Conservation (phyloP, 1,284 basidiomycete genomes). For the Thelephora terrestris region DNA sequence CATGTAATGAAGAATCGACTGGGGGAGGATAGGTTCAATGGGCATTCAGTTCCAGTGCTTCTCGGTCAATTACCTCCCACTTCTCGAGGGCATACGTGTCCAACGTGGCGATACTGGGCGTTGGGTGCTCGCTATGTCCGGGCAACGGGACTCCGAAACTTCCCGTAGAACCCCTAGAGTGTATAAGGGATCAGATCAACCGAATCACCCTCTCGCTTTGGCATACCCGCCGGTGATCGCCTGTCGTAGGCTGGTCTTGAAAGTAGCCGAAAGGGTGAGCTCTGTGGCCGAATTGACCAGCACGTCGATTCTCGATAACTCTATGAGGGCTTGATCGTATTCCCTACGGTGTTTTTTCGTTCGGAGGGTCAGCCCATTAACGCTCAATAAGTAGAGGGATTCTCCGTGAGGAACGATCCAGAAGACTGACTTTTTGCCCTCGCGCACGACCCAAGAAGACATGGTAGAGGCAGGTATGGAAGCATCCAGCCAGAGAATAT, state of each 20-base stretch:
- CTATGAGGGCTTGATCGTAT: constrained; percentile 61
- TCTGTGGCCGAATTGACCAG: constrained; percentile 52
- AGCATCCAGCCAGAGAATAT: constrained; percentile 84
- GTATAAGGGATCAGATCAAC: constrained; percentile 9
- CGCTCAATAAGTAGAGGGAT: constrained; percentile 1
- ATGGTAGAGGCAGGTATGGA: constrained; percentile 64
- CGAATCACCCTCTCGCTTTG: neutral
- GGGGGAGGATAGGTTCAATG: constrained; percentile 5
- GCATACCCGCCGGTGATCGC: constrained; percentile 90
- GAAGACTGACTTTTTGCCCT: constrained; percentile 52
- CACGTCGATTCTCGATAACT: constrained; percentile 68
- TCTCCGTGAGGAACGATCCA: constrained; percentile 8
- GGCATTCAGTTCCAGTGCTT: constrained; percentile 2
- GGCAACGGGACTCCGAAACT: constrained; percentile 86
- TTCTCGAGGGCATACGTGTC: constrained; percentile 84
- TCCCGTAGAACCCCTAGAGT: constrained; percentile 67
- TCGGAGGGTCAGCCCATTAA: neutral
- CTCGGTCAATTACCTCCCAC: constrained; percentile 70
- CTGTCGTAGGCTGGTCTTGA: constrained; percentile 74
- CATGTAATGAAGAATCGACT: constrained; percentile 98
- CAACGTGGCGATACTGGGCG: constrained; percentile 52
- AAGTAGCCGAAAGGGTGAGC: constrained; percentile 62
- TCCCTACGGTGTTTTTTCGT: constrained; percentile 36
- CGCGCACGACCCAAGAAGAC: constrained; percentile 74
- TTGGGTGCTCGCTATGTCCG: constrained; percentile 44